Conservation (phyloP, 129 eudicot species). For the Helianthus tuberosus region DNA sequence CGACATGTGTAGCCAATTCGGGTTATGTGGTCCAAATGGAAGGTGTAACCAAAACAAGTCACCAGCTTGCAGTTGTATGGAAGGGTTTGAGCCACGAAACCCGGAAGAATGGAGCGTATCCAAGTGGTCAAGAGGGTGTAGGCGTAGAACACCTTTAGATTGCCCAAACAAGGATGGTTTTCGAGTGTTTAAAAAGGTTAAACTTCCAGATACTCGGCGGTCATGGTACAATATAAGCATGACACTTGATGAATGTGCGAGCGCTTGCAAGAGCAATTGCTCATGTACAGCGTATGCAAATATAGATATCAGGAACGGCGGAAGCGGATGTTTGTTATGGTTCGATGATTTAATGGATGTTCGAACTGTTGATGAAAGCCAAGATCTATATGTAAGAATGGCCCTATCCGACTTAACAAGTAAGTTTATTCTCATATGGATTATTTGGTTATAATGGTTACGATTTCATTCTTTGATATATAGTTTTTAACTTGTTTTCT, state of each 20-base stretch:
- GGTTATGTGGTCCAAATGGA: constrained; percentile 24
- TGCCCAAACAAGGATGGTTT: constrained; percentile 30
- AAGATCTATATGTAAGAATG: constrained; percentile 27
- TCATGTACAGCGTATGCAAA: constrained; percentile 41
- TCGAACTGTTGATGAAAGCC: constrained; percentile 21
- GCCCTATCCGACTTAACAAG: constrained; percentile 16
- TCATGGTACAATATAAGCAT: constrained; percentile 26
- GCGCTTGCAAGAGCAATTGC: constrained; percentile 23
- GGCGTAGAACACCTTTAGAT: constrained; percentile 10
- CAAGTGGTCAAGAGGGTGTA: constrained; percentile 37
- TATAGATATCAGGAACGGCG: constrained; percentile 16
- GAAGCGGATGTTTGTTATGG: constrained; percentile 50
- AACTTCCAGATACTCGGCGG: constrained; percentile 28
- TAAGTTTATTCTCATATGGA: background rate
- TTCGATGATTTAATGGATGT: constrained; percentile 22
- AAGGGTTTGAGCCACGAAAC: constrained; percentile 35
- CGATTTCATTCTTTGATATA: background rate
- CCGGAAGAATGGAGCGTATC: constrained; percentile 25
- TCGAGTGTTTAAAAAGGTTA: constrained; percentile 16
- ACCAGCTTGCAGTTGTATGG: constrained; percentile 27
- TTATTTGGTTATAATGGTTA: no score
- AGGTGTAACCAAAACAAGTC: constrained; percentile 17
- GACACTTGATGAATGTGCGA: constrained; percentile 33
- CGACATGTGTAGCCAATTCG: constrained; percentile 15
- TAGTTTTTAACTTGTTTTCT: background rate